Conservation (phyloP, 305 asterid species). For the Fraxinus xanthoxyloides region DNA sequence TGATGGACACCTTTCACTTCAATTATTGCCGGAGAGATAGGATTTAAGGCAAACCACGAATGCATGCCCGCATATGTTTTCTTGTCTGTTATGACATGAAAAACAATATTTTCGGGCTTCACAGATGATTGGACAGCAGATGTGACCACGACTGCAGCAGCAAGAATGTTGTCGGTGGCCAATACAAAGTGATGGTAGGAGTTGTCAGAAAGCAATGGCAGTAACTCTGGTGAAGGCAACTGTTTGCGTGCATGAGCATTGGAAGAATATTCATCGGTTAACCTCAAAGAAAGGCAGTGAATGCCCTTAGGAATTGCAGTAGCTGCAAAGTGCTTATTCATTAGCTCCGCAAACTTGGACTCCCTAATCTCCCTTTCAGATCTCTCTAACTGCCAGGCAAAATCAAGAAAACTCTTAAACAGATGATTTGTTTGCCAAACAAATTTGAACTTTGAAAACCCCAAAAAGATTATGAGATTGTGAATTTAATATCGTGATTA, state of each 20-base stretch:
- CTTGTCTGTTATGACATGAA: constrained; percentile 97
- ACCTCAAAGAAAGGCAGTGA: constrained; percentile 84
- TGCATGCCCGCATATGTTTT: constrained; percentile 99
- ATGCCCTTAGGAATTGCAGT: constrained; percentile 89
- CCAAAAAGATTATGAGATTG: not conserved
- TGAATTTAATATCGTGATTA: not conserved
- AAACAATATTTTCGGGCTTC: constrained; percentile 76
- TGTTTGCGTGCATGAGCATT: constrained; percentile 98
- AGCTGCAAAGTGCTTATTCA: constrained; percentile 95
- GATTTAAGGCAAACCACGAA: constrained; percentile 97
- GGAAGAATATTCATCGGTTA: constrained; percentile 96
- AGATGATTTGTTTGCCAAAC: constrained; percentile 5
- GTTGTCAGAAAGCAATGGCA: constrained; percentile 90
- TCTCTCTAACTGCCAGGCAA: constrained; percentile 73
- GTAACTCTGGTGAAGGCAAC: constrained; percentile 96
- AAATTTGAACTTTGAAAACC: constrained; percentile 2
- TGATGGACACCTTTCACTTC: constrained; percentile 99
- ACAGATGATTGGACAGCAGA: constrained; percentile 80
- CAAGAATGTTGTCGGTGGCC: constrained; percentile 93
- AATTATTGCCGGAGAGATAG: constrained; percentile 81
- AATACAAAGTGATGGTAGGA: constrained; percentile 83
- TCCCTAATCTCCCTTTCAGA: constrained; percentile 84
- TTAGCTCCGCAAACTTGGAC: constrained; percentile 81
- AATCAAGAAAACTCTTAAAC: constrained; percentile 18
- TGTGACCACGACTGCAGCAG: constrained; percentile 90